Conservation (phyloP, 768 basidiomycete species). For the Suillus clintonianus region DNA sequence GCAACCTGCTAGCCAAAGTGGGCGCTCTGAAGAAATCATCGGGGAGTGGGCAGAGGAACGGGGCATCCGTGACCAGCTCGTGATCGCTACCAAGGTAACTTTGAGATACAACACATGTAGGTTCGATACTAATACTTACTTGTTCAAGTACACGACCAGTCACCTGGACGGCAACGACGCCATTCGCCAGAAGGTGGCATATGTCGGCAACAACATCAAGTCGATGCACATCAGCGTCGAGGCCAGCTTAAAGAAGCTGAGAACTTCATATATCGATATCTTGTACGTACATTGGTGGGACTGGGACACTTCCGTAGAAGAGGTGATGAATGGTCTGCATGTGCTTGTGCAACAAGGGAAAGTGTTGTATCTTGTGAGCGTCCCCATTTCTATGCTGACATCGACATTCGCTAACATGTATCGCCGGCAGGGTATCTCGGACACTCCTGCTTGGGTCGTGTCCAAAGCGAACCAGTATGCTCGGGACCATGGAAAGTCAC, state of each 20-base stretch:
- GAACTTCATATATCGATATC: conserved; percentile 49
- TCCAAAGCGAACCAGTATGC: conserved; percentile 40
- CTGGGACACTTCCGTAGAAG: conserved; percentile 40
- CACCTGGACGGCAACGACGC: conserved; percentile 14
- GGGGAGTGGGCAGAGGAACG: conserved; percentile 49
- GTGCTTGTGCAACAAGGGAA: conserved; percentile 39
- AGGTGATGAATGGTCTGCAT: conserved; percentile 43
- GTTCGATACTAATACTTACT: neutral
- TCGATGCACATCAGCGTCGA: conserved; percentile 42
- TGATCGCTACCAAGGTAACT: conserved; percentile 43
- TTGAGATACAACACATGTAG: neutral
- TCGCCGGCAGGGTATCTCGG: conserved; percentile 29
- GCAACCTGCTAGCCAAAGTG: conserved; percentile 33
- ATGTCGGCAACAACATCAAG: conserved; percentile 51
- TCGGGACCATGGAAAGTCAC: conserved; percentile 37
- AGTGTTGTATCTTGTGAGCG: conserved; percentile 35
- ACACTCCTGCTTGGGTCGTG: conserved; percentile 41
- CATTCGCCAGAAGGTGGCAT: conserved; percentile 37
- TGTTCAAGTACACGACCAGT: conserved; percentile 22
- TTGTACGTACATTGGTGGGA: conserved; percentile 39
- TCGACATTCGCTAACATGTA: neutral
- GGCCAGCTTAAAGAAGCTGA: conserved; percentile 45
- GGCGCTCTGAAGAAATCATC: conserved; percentile 43
- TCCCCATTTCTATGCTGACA: conserved; percentile 19
- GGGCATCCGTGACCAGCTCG: conserved; percentile 44